A percentile compares a stretch with the other conserved stretches of the same genome.
These are phyloP conservation scores for Myriosclerotinia duriaeana DNA, from an alignment of 2,329 filamentous ascomycete species.

Conservation along the genomic window DNA sequence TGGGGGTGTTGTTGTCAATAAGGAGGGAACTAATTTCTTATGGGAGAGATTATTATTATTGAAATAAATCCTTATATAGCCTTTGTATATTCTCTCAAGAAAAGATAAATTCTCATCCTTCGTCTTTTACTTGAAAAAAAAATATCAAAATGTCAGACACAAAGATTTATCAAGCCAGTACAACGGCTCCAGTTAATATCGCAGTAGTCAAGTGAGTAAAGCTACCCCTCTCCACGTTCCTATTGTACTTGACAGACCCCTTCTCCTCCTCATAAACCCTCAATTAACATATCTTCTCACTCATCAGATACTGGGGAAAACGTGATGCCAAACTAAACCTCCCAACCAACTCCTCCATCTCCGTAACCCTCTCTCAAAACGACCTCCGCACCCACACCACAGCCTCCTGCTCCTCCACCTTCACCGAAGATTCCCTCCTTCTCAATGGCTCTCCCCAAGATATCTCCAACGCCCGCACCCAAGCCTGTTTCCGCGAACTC, in stretches of 20 bases:
- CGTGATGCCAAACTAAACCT: slow-evolving; percentile 91
- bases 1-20: slow-evolving; percentile 16
- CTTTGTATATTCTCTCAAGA: neutral
- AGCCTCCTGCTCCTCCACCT: slow-evolving; percentile 79
- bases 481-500: slow-evolving; percentile 88
- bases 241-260: slow-evolving; percentile 6
- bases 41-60: neutral
- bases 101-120: neutral
- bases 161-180: slow-evolving; percentile 82
- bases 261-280: slow-evolving; percentile 21
- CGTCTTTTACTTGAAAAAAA: neutral
- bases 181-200: slow-evolving; percentile 96
- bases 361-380: slow-evolving; percentile 89
- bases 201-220: slow-evolving; percentile 83
- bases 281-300: slow-evolving; percentile 25
- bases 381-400: slow-evolving; percentile 96
- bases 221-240: slow-evolving; percentile 28
- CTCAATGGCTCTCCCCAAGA: slow-evolving; percentile 84
- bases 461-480: slow-evolving; percentile 83
- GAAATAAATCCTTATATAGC: neutral
- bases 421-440: slow-evolving; percentile 67
- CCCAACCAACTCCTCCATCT: slow-evolving; percentile 96
- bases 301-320: slow-evolving; percentile 85
- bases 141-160: slow-evolving; percentile 38
- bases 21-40: neutral